Conservation (phyloP, 2,329 filamentous ascomycete species). For the Alternaria consortialis region DNA sequence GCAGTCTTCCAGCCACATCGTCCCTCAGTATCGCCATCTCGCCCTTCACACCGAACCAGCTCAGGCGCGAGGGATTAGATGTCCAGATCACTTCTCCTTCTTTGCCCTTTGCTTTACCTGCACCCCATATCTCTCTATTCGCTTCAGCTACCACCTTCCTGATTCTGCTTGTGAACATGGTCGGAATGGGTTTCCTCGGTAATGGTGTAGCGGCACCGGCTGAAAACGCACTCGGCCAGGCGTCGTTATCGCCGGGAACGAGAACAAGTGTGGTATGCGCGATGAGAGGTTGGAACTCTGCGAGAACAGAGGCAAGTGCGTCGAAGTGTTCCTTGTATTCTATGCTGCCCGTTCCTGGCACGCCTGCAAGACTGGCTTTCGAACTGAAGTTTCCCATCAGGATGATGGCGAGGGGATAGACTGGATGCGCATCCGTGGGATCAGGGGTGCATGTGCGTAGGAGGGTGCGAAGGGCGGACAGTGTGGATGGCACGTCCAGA, state of each 20-base stretch:
- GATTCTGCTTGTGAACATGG: conserved; percentile 88
- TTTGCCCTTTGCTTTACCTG: conserved; percentile 53
- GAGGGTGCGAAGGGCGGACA: conserved; percentile 82
- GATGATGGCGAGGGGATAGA: conserved; percentile 80
- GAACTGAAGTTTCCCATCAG: conserved; percentile 84
- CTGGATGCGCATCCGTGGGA: conserved; percentile 62
- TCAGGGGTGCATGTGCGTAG: conserved; percentile 72
- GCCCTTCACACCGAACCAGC: conserved; percentile 85
- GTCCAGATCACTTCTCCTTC: conserved; percentile 85
- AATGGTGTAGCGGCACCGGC: conserved; percentile 76
- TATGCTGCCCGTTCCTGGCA: conserved; percentile 79
- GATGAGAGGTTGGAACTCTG: conserved; percentile 84
- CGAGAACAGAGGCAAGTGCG: conserved; percentile 79
- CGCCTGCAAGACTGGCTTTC: conserved; percentile 67
- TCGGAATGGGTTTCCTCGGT: conserved; percentile 77
- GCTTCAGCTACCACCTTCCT: conserved; percentile 81
- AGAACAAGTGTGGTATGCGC: conserved; percentile 86
- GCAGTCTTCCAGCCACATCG: conserved; percentile 80
- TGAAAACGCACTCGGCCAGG: conserved; percentile 89
- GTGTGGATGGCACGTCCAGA: conserved; percentile 81
- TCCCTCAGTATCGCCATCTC: conserved; percentile 90
- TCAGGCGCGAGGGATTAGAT: conserved; percentile 83
- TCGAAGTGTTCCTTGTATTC: conserved; percentile 98
- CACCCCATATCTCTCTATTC: conserved; percentile 71
- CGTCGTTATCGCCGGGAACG: conserved; percentile 95